These are phyloP conservation scores for Trametes pubescens DNA, from an alignment of 1,284 basidiomycete species.

Conservation along the genomic window DNA sequence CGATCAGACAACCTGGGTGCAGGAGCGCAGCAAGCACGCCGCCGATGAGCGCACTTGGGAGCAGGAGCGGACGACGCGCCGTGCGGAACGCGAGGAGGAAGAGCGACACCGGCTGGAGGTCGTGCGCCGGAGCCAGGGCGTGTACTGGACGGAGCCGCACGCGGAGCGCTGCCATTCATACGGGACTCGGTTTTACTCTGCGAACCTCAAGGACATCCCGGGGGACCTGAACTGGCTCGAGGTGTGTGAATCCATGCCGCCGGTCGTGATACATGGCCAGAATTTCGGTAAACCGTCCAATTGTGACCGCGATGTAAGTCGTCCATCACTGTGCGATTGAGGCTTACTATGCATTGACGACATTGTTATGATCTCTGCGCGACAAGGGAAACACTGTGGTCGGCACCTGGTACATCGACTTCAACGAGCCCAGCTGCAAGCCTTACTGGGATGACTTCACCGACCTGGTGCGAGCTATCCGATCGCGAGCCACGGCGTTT, in stretches of 20 bases:
- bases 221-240: slow-evolving; percentile 25
- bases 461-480: background rate
- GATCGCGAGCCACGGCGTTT: too few relatives aligned
- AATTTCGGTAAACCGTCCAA: slow-evolving; percentile 24
- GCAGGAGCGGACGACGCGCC: background rate
- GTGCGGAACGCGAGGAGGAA: slow-evolving; percentile 7
- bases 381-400: slow-evolving; percentile 22
- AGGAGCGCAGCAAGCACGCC: background rate
- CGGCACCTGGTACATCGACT: slow-evolving; percentile 35
- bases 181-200: slow-evolving; percentile 31
- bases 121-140: slow-evolving; percentile 25
- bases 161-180: slow-evolving; percentile 26
- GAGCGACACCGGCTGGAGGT: slow-evolving; percentile 27
- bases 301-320: slow-evolving; percentile 27
- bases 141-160: slow-evolving; percentile 30
- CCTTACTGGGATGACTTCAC: slow-evolving; percentile 28
- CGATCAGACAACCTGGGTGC: too few relatives aligned
- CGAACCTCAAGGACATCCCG: slow-evolving; percentile 28
- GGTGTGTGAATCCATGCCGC: slow-evolving; percentile 32
- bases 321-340: background rate
- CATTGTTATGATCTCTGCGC: background rate
- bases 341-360: background rate
- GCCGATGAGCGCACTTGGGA: slow-evolving; percentile 8
- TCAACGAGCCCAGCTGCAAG: slow-evolving; percentile 34
- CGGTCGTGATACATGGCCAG: slow-evolving; percentile 24